These are phyloP conservation scores for Pontederia paniculata DNA, from an alignment of 176 grass and related monocot genomes.

Conservation along the genomic window DNA sequence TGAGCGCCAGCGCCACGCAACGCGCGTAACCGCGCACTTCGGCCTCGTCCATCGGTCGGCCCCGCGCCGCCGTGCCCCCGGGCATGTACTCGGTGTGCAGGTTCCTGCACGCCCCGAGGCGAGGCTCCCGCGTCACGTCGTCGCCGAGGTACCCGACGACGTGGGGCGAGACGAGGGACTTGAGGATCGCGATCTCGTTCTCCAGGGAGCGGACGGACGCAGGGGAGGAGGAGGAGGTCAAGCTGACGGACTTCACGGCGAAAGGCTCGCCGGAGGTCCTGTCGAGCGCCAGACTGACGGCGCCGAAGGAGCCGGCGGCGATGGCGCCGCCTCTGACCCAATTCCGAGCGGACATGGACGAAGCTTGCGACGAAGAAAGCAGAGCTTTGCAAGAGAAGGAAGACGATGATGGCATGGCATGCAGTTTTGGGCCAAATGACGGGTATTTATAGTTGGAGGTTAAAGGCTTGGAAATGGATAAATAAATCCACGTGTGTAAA, in stretches of 20 bases:
- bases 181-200: conserved; percentile 71
- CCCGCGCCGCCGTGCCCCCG: conserved; percentile 36
- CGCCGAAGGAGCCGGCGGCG: conserved; percentile 59
- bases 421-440: no score
- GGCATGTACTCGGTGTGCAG: conserved; percentile 79
- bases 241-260: conserved; percentile 80
- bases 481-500: no score
- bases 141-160: conserved; percentile 71
- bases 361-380: no score
- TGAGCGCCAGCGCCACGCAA: conserved; percentile 39
- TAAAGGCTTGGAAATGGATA: no score
- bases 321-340: conserved; percentile 68
- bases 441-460: no score
- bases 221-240: conserved; percentile 15
- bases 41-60: conserved; percentile 24
- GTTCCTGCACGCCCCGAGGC: conserved; percentile 22
- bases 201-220: conserved; percentile 46
- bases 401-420: no score
- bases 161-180: conserved; percentile 45
- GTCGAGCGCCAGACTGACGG: conserved; percentile 49
- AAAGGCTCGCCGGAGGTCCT: conserved; percentile 34
- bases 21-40: conserved; percentile 28
- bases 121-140: conserved; percentile 13
- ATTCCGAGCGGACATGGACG: not conserved
- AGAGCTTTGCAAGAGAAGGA: no score